Evolutionary conservation across 306 rosid genomes (phyloP).

Genomic region (Pyrus pyrifolia): DNA sequence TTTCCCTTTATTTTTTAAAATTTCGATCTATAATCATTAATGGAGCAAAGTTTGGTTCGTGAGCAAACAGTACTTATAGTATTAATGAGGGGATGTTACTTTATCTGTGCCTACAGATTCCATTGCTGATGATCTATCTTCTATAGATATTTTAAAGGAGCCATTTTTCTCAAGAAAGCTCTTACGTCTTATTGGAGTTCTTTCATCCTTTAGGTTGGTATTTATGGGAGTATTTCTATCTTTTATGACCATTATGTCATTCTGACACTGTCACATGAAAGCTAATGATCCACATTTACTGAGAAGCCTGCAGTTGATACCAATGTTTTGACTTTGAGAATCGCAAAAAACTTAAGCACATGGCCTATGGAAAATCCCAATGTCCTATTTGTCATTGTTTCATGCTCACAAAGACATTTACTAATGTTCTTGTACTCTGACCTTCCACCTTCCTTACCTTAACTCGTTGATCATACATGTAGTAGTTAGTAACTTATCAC

Average conservation of each 20-base stretch:
- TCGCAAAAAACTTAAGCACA: not conserved
- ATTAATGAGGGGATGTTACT: constrained; percentile 9
- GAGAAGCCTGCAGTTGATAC: not conserved
- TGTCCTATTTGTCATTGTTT: not conserved
- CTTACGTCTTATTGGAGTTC: constrained; percentile 64
- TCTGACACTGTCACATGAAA: not conserved
- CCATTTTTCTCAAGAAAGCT: constrained; percentile 81
- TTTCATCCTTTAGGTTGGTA: constrained; percentile 71
- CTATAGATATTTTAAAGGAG: constrained; percentile 51
- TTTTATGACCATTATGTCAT: constrained; percentile 5
- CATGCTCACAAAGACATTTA: not conserved
- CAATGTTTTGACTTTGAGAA: not conserved
- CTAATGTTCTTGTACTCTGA: not conserved
- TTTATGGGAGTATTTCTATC: constrained; percentile 7
- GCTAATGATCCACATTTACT: not conserved
- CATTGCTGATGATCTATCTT: constrained; percentile 36
- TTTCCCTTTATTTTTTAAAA: not conserved
- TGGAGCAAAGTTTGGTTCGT: not conserved
- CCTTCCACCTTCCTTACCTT: not conserved
- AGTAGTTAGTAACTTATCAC: not conserved
- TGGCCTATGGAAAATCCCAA: not conserved
- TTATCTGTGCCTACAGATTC: constrained; percentile 36
- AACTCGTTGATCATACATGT: not conserved
- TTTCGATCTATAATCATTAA: not conserved
- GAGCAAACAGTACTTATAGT: constrained; percentile 9